Evolutionary conservation across 2,329 filamentous ascomycete species (phyloP).

Genomic region (Beauveria sp.): DNA sequence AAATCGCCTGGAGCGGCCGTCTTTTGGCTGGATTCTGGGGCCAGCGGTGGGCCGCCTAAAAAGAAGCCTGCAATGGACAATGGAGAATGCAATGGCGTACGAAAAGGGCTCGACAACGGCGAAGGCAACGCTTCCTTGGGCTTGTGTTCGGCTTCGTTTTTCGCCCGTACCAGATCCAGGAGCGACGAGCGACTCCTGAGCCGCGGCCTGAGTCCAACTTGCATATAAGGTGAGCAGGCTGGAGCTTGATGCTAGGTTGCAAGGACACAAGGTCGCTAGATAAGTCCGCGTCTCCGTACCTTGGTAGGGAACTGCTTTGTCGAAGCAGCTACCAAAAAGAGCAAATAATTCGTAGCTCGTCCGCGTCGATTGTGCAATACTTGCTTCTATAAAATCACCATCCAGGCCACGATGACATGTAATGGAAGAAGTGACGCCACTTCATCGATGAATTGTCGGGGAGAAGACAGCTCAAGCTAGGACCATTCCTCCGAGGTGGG

Average conservation of each 20-base stretch:
- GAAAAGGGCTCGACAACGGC: slow-evolving; percentile 4
- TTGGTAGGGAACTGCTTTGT: neutral
- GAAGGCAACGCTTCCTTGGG: slow-evolving; percentile 1
- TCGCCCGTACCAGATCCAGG: slow-evolving; percentile 11
- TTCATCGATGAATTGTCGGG: neutral
- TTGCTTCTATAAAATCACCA: neutral
- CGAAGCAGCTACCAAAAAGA: neutral
- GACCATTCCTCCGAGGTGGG: slow-evolving; percentile 4
- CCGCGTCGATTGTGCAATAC: neutral
- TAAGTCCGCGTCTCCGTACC: no score
- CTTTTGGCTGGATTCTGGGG: neutral
- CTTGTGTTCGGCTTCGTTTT: slow-evolving; percentile 12
- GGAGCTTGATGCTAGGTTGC: neutral
- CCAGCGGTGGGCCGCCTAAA: neutral
- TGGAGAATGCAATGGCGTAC: neutral
- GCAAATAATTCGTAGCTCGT: neutral
- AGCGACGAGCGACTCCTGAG: slow-evolving; percentile 13
- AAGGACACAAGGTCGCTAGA: neutral
- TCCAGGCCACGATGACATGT: neutral
- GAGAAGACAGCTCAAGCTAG: slow-evolving; percentile 1
- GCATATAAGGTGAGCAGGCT: slow-evolving; percentile 7
- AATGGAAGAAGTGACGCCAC: slow-evolving; percentile 4
- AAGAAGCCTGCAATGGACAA: neutral
- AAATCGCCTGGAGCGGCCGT: neutral
- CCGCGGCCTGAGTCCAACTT: slow-evolving; percentile 13